phyloP scores from a whole-genome alignment of 495 filamentous ascomycete genomes.

The Neurospora pannonica region DNA sequence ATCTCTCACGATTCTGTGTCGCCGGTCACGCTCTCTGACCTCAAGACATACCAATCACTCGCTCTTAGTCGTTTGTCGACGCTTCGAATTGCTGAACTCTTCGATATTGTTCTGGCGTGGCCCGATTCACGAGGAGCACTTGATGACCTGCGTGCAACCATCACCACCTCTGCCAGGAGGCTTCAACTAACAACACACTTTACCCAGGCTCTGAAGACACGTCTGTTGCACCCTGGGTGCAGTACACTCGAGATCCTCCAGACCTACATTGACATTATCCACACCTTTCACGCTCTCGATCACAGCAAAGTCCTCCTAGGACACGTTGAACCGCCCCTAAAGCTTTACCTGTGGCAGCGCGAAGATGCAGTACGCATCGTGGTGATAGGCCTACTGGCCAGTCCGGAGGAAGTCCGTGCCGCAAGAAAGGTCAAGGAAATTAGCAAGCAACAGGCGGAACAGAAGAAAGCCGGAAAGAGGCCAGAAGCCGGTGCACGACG shows the following conservation, averaged over 20 bases:
- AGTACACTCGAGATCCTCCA: conserved; percentile 84
- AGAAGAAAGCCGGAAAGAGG: background rate
- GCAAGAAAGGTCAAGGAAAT: conserved; percentile 28
- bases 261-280: conserved; percentile 86
- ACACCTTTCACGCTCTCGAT: conserved; percentile 80
- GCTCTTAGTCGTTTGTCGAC: conserved; percentile 68
- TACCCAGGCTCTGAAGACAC: conserved; percentile 52
- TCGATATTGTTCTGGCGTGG: conserved; percentile 83
- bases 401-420: conserved; percentile 38
- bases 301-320: conserved; percentile 85
- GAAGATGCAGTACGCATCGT: conserved; percentile 87
- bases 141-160: conserved; percentile 55
- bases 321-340: conserved; percentile 72
- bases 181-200: conserved; percentile 64
- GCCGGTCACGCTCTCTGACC: conserved; percentile 45
- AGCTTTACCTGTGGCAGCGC: conserved; percentile 81
- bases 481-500: background rate
- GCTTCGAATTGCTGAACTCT: conserved; percentile 72
- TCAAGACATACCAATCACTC: conserved; percentile 75
- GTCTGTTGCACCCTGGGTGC: conserved; percentile 77
- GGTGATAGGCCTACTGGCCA: conserved; percentile 73
- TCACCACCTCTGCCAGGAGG: conserved; percentile 46
- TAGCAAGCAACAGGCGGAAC: conserved; percentile 5
- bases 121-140: conserved; percentile 71
- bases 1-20: conserved; percentile 18